Evolutionary conservation across 495 filamentous ascomycete genomes (phyloP).

Genomic region (Oleoguttula mirabilis): DNA sequence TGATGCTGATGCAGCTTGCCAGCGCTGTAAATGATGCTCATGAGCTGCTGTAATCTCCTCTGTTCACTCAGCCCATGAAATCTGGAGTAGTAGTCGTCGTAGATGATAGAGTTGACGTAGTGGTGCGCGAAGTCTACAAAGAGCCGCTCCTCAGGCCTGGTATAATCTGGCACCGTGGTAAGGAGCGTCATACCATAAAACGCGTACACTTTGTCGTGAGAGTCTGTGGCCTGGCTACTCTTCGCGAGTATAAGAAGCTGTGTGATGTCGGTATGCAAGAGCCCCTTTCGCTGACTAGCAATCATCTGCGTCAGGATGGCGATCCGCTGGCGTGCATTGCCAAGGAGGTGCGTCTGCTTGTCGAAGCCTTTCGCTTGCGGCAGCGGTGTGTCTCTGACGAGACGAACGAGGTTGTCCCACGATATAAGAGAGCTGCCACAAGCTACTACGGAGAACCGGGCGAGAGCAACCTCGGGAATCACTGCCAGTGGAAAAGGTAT

Average conservation of each 20-base stretch:
- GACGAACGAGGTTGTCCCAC: slow-evolving; percentile 14
- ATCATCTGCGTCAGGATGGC: slow-evolving; percentile 14
- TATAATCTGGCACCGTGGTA: slow-evolving; percentile 6
- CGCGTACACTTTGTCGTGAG: slow-evolving; percentile 9
- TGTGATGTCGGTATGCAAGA: slow-evolving; percentile 13
- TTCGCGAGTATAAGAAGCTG: slow-evolving; percentile 16
- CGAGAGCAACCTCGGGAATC: slow-evolving; percentile 12
- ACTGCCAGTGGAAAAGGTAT: too few relatives aligned
- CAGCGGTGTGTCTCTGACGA: slow-evolving; percentile 10
- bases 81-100: slow-evolving; percentile 6
- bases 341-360: slow-evolving; percentile 13
- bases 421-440: slow-evolving; percentile 4
- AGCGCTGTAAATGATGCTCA: slow-evolving; percentile 15
- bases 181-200: slow-evolving; percentile 10
- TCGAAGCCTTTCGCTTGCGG: slow-evolving; percentile 6
- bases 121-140: slow-evolving; percentile 5
- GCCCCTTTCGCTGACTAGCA: slow-evolving; percentile 6
- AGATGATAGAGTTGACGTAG: slow-evolving; percentile 12
- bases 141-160: slow-evolving; percentile 1
- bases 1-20: slow-evolving; percentile 10
- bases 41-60: slow-evolving; percentile 12
- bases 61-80: slow-evolving; percentile 4
- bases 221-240: slow-evolving; percentile 9
- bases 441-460: slow-evolving; percentile 5
- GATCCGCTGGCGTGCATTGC: slow-evolving; percentile 14